phyloP scores from a whole-genome alignment of 2,329 filamentous ascomycete species.

The Biscogniauxia marginata region DNA sequence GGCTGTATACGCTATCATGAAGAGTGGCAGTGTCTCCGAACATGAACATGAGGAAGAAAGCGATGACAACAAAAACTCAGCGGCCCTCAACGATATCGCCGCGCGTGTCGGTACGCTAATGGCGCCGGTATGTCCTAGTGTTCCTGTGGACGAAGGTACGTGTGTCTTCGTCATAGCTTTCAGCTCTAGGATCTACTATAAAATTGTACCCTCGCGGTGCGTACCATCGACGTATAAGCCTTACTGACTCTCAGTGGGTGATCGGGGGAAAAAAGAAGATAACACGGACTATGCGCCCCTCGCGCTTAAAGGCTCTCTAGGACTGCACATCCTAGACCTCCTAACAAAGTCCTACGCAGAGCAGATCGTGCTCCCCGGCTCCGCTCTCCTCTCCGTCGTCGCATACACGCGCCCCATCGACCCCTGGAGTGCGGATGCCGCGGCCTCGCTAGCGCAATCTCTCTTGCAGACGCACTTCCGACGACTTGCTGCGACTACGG shows the following conservation, averaged over 20 bases:
- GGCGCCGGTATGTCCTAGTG: slow-evolving; percentile 19
- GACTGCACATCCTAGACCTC: slow-evolving; percentile 24
- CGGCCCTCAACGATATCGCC: slow-evolving; percentile 14
- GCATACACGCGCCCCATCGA: slow-evolving; percentile 28
- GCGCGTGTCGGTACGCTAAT: slow-evolving; percentile 34
- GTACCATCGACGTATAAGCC: too few relatives aligned
- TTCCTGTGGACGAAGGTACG: slow-evolving; percentile 23
- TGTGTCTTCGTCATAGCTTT: too few relatives aligned
- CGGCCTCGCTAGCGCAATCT: slow-evolving; percentile 9
- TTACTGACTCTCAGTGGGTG: too few relatives aligned
- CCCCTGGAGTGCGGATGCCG: slow-evolving; percentile 23
- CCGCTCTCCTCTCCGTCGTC: slow-evolving; percentile 31
- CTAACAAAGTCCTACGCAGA: slow-evolving; percentile 20
- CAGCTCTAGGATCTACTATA: too few relatives aligned
- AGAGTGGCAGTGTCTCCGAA: not conserved
- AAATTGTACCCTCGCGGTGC: too few relatives aligned
- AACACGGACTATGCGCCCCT: slow-evolving; percentile 23
- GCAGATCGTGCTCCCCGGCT: slow-evolving; percentile 16
- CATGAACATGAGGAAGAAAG: too few relatives aligned
- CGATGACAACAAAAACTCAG: slow-evolving; percentile 30
- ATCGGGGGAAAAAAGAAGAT: slow-evolving; percentile 13
- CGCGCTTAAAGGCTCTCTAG: slow-evolving; percentile 21
- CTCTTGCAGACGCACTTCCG: slow-evolving; percentile 19
- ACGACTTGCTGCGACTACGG: not conserved
- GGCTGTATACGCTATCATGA: slow-evolving; percentile 14